A percentile compares a stretch with the other conserved stretches of the same genome.
These are phyloP conservation scores for Trifolium dubium DNA, from an alignment of 306 rosid species.

Conservation along the genomic window DNA sequence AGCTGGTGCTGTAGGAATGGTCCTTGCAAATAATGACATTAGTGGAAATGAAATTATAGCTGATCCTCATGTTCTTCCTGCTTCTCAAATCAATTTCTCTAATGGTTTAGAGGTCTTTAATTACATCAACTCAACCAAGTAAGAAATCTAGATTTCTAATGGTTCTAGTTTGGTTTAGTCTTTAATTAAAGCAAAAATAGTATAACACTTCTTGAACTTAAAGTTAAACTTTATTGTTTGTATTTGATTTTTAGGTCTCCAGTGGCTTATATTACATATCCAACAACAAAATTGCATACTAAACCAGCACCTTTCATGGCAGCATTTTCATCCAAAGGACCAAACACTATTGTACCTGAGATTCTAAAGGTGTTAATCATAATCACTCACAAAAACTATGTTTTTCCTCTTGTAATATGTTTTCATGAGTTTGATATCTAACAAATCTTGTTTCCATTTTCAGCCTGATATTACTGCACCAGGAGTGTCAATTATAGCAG, in stretches of 20 bases:
- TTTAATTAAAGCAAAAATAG: neutral
- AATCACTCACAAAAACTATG: neutral
- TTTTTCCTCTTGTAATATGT: slow-evolving; percentile 4
- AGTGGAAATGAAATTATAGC: slow-evolving; percentile 75
- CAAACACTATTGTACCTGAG: slow-evolving; percentile 68
- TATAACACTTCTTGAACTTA: neutral
- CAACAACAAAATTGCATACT: slow-evolving; percentile 58
- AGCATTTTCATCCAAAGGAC: slow-evolving; percentile 92
- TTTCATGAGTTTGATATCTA: slow-evolving; percentile 6
- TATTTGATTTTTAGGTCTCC: slow-evolving; percentile 56
- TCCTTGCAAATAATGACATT: slow-evolving; percentile 69
- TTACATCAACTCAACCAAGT: slow-evolving; percentile 74
- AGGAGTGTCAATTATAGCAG: slow-evolving; percentile 89
- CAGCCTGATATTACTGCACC: slow-evolving; percentile 98
- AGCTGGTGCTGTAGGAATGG: slow-evolving; percentile 89
- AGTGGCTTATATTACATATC: slow-evolving; percentile 62
- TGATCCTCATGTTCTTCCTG: slow-evolving; percentile 94
- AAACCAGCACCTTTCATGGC: slow-evolving; percentile 98
- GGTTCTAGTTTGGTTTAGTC: neutral
- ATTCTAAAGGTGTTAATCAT: slow-evolving; percentile 70
- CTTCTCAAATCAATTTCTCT: slow-evolving; percentile 69
- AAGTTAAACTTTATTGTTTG: slow-evolving; percentile 16
- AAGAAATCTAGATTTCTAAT: slow-evolving; percentile 41
- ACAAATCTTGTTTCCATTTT: slow-evolving; percentile 13
- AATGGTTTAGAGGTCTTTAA: slow-evolving; percentile 53